Evolutionary conservation across 1,284 basidiomycete genomes (phyloP), one percentile per base, ranked within the genome.

Genomic region (Ustilago esculenta): DNA sequence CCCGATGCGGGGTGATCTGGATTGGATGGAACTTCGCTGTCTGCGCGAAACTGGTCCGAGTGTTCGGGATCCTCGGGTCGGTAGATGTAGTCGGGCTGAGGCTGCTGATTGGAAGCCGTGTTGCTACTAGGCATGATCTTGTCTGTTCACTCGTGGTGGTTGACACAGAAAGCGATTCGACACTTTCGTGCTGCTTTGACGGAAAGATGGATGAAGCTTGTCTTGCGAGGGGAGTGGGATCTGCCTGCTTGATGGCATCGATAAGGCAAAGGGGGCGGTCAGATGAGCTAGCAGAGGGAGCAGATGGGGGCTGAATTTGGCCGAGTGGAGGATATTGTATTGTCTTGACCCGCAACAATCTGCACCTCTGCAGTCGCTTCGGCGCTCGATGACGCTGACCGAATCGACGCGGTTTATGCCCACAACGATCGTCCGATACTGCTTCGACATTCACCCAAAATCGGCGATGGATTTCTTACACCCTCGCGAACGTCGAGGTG

Each of bases 31-130:
- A 41, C 35, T 21, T 57, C 49, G 33, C 53, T 53, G 17, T 61
- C 50, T 6, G 48, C 54, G 11, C 51, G 50, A 30, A 46, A 55
- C 20, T 43, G 41, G 25, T 70, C 67, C 3, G 60, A 48, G 33
- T 67, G 55, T n/a, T 72, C 69, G 20, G 64, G 69, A 18, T 72
- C 69, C 21, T 72, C 69, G 50, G 69, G 69, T 11, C 69, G 58
- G 29, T 63, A 72, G 51, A 72, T 67, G 58, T 67, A 72, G 59
- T 72, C 69, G n/a, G 59, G 50, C 83, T 87, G 20, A 83, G 81
- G 42, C 2, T 77, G 42, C 36, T 36, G 52, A 23, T 18, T 35
- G 27, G 42, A 42, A 4, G 33, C 9, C 3, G 42, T 49, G 18
- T 50, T 58, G 42, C 47, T 61, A 45, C 54, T 61, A 20, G 59